A percentile compares a stretch with the other conserved stretches of the same genome.
Conservation (phyloP, 2,329 filamentous ascomycete species). For the Aspergillus fijiensis region DNA sequence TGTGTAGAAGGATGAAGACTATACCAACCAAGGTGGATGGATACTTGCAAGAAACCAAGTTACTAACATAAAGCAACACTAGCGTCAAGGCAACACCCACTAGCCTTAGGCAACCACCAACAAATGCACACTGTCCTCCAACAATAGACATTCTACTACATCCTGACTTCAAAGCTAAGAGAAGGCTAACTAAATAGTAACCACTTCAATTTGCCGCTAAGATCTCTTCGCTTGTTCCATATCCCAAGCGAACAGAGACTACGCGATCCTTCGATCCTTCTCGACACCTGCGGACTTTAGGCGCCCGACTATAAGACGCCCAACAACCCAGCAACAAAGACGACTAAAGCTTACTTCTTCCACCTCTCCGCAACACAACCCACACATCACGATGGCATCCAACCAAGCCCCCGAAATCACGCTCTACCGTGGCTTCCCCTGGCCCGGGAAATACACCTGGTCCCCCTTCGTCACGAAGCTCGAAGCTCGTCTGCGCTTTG, state of each 20-base stretch:
- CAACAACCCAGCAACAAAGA: neutral
- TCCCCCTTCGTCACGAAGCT: slow-evolving; percentile 64
- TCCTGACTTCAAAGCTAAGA: neutral
- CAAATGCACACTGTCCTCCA: neutral
- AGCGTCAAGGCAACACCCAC: neutral
- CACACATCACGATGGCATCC: neutral
- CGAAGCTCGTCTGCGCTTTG: slow-evolving; percentile 60
- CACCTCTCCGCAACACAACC: neutral
- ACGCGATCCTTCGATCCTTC: neutral
- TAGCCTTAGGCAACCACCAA: neutral
- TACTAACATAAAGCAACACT: neutral
- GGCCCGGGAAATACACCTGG: slow-evolving; percentile 50
- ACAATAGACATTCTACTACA: neutral
- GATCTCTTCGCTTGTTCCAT: neutral
- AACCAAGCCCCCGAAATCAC: slow-evolving; percentile 25
- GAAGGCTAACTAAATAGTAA: neutral
- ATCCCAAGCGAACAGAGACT: neutral
- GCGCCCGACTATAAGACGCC: neutral
- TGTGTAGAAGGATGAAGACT: no score
- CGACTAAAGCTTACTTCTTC: neutral
- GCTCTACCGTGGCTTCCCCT: slow-evolving; percentile 53
- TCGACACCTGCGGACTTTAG: neutral
- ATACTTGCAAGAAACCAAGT: no score
- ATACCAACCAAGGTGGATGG: no score
- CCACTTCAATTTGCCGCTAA: neutral